Conservation (phyloP, 164 flowering plant genomes). For the Litsea cubeba region DNA sequence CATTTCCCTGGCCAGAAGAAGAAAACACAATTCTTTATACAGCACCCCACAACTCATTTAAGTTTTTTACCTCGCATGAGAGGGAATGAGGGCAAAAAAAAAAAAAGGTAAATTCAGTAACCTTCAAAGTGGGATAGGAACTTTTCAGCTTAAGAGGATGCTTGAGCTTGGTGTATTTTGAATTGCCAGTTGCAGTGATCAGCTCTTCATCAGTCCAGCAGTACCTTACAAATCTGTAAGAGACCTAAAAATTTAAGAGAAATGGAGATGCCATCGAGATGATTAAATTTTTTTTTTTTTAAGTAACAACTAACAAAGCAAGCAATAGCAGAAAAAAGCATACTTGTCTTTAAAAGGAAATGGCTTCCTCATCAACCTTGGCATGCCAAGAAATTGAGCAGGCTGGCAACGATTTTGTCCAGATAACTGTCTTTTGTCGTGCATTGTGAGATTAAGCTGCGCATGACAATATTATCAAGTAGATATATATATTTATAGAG, state of each 20-base stretch:
- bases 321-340: not conserved
- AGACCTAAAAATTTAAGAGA: not conserved
- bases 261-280: not conserved
- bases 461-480: slow-evolving; percentile 4
- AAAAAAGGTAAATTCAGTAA: slow-evolving; percentile 7
- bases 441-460: slow-evolving; percentile 45
- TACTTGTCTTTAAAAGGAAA: slow-evolving; percentile 29
- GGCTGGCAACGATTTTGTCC: slow-evolving; percentile 53
- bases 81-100: not conserved
- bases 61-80: not conserved
- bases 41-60: not conserved
- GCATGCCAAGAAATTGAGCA: slow-evolving; percentile 33
- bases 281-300: no score
- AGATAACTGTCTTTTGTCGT: slow-evolving; percentile 50
- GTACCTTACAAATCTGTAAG: slow-evolving; percentile 29
- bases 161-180: slow-evolving; percentile 21
- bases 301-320: not conserved
- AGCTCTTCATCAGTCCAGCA: slow-evolving; percentile 56
- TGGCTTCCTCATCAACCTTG: slow-evolving; percentile 24
- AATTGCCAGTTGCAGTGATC: slow-evolving; percentile 43
- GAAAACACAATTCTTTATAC: no score
- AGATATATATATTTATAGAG: no score
- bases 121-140: slow-evolving; percentile 53
- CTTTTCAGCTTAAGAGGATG: slow-evolving; percentile 58
- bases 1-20: slow-evolving; percentile 32